phyloP scores from a whole-genome alignment of 2,329 filamentous ascomycete species.

The Botrytis porri region DNA sequence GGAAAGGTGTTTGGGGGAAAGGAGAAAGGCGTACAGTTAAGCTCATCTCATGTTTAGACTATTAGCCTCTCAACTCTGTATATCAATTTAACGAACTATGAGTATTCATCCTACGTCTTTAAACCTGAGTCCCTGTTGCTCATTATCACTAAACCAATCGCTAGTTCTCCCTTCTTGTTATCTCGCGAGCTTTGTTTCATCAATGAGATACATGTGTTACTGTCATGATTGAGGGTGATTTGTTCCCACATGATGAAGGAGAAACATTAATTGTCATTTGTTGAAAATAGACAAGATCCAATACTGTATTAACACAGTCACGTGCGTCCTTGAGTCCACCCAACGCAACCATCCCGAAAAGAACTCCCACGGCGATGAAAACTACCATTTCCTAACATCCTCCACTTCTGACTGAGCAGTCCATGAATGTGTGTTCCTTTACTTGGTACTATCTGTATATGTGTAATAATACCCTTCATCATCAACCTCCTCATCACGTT shows the following conservation, averaged over 20 bases:
- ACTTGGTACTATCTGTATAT: neutral
- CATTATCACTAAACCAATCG: neutral
- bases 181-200: neutral
- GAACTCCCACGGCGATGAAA: no score
- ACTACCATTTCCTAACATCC: neutral
- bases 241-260: no score
- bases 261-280: neutral
- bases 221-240: neutral
- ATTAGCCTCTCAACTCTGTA: slow-evolving; percentile 10
- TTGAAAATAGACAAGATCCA: neutral
- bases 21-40: neutral
- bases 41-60: slow-evolving; percentile 5
- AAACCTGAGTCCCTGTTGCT: neutral
- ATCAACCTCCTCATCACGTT: neutral
- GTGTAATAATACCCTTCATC: neutral
- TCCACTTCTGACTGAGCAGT: neutral
- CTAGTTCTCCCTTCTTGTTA: no score
- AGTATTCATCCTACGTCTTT: neutral
- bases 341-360: neutral
- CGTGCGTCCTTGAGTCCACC: neutral
- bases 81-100: neutral
- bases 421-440: neutral
- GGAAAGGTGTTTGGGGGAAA: neutral
- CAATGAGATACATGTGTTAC: neutral
- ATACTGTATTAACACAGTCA: neutral